phyloP scores from a whole-genome alignment of 495 filamentous ascomycete species.

The Penicillium roqueforti region DNA sequence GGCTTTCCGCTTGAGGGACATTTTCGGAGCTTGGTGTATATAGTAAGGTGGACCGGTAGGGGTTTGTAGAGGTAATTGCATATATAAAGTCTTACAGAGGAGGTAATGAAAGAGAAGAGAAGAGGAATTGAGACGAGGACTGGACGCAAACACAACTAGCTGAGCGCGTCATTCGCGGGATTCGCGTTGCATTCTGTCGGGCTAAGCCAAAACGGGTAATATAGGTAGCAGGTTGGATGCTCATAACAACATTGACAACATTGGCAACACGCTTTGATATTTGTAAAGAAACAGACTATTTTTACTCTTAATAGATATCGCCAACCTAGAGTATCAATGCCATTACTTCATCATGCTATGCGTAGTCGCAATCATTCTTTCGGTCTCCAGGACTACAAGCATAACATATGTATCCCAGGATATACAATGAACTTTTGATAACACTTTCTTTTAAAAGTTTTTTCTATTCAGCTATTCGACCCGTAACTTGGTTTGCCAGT shows the following conservation, averaged over 20 bases:
- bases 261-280: no score
- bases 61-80: neutral
- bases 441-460: no score
- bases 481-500: no score
- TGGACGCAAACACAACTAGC: constrained; percentile 16
- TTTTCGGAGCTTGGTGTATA: constrained; percentile 7
- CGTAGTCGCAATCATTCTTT: neutral
- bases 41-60: neutral
- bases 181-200: constrained; percentile 21
- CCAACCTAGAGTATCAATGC: neutral
- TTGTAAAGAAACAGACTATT: neutral
- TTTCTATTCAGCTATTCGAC: no score
- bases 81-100: neutral
- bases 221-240: constrained; percentile 8
- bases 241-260: no score
- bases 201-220: constrained; percentile 24
- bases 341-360: neutral
- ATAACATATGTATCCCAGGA: neutral
- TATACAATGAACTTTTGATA: neutral
- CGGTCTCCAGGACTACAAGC: constrained; percentile 8
- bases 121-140: constrained; percentile 13
- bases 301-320: neutral
- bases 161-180: constrained; percentile 17
- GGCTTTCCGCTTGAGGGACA: constrained; percentile 52
- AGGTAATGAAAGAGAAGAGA: neutral